Base-by-base conservation (phyloP, 345 rosid species). In the Cardamine occulta region DNA sequence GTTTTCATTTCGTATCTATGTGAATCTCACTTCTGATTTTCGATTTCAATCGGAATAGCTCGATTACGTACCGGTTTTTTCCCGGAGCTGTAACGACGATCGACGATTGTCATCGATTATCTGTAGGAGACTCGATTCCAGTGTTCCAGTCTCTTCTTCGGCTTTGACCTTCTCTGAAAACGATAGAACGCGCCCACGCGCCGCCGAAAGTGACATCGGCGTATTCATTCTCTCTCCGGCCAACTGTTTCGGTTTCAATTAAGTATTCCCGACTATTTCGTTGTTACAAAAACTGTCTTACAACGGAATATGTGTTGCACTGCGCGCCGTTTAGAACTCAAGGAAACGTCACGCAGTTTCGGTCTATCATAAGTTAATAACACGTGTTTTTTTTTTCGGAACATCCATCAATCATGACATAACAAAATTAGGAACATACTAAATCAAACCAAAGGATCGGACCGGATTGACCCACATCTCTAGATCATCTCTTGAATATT, bases 51-150 rank as follows among this genome's bases (percentile, higher is more conserved):
- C 23, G 8, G 48, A 58, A 39, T 39, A 29, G 21, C 5, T 8
- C 57, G 29, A 37, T 58, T 34, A 74, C 75, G 34, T 23, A 85
- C 94, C 95, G 8, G 91, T 74, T 5, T 74, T 85, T 34, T 91
- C 93, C 4, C 88, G 88, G 81, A 91, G 93, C 63, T 62, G 84
- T 75, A 86, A 79, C 28, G 91, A 78, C 24, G 82, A 75, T n/a
- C 81, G 78, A 21, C 89, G 87, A 69, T 91, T 93, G 21, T 86
- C 85, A 18, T 85, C 86, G 72, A 87, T 66, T 9, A 89, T 84
- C 26, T 86, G 85, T 24, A 88, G 72, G 18, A 91, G 91, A 37
- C 86, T 85, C 44, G 87, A 80, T 75, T 89, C 96, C 18, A 93
- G 78, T 13, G 80, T 79, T 11, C 73, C 83, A 0, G 74, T n/a